phyloP scores from a whole-genome alignment of 2,329 filamentous ascomycete genomes.

The Fusarium fracticaudum region DNA sequence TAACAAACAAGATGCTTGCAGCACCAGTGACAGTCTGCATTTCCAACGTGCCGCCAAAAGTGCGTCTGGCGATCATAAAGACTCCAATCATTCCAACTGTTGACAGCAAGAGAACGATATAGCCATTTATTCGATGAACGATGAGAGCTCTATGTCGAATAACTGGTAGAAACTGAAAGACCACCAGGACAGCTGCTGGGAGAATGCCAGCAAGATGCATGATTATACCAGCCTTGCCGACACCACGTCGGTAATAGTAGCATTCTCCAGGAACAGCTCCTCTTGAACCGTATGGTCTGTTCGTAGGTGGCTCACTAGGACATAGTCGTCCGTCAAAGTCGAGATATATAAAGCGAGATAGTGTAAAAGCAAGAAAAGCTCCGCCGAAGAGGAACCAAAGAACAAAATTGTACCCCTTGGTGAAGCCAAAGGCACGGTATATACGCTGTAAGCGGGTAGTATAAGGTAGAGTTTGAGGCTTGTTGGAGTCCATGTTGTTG shows the following conservation, averaged over 20 bases:
- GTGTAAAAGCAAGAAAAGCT: constrained; percentile 40
- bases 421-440: constrained; percentile 63
- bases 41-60: constrained; percentile 64
- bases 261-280: constrained; percentile 51
- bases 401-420: constrained; percentile 65
- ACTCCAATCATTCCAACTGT: constrained; percentile 58
- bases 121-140: constrained; percentile 70
- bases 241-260: constrained; percentile 48
- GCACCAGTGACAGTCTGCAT: constrained; percentile 57
- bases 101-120: constrained; percentile 60
- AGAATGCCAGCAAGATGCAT: constrained; percentile 58
- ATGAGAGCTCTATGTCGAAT: constrained; percentile 59
- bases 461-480: neutral
- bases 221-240: constrained; percentile 51
- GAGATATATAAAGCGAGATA: constrained; percentile 39
- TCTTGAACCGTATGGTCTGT: neutral
- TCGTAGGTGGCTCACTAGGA: neutral
- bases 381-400: constrained; percentile 62
- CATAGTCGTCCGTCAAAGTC: constrained; percentile 49
- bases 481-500: neutral
- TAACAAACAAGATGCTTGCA: constrained; percentile 56
- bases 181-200: constrained; percentile 55
- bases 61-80: constrained; percentile 60
- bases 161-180: constrained; percentile 60
- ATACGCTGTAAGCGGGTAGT: constrained; percentile 32